phyloP scores from a whole-genome alignment of 345 rosid species.

The Noccaea caerulescens region DNA sequence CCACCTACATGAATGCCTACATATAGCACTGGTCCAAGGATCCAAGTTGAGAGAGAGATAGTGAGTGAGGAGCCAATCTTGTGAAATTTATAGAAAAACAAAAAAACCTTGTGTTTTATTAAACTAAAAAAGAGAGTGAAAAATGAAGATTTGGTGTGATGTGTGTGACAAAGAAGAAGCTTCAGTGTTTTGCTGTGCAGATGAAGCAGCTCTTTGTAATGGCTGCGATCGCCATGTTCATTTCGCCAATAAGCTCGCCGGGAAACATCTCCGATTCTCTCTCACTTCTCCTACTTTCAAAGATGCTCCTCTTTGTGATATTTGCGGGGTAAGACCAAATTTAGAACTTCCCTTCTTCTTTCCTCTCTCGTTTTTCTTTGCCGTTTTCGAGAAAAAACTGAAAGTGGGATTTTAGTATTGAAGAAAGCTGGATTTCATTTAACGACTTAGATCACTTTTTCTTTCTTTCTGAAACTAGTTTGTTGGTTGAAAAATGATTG shows the following conservation, averaged over 20 bases:
- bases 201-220: constrained; percentile 81
- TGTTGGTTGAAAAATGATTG: constrained; percentile 22
- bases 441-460: not conserved
- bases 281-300: constrained; percentile 56
- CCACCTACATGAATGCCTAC: constrained; percentile 25
- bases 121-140: not conserved
- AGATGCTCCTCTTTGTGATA: constrained; percentile 72
- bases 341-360: not conserved
- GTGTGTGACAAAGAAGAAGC: constrained; percentile 67
- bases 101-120: not conserved
- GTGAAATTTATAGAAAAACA: not conserved
- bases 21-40: constrained; percentile 43
- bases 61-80: constrained; percentile 6
- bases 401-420: constrained; percentile 2
- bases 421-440: not conserved
- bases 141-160: constrained; percentile 82
- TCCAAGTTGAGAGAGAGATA: constrained; percentile 23
- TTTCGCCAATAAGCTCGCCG: constrained; percentile 70
- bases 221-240: constrained; percentile 72
- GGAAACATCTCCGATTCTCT: constrained; percentile 67
- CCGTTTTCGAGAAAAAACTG: not conserved
- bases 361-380: not conserved
- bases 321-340: constrained; percentile 57
- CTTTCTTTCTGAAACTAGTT: not conserved
- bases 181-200: constrained; percentile 65